Evolutionary conservation across 202 grass and related monocot genomes (phyloP).

Genomic region (Brachypodium distachyon): DNA sequence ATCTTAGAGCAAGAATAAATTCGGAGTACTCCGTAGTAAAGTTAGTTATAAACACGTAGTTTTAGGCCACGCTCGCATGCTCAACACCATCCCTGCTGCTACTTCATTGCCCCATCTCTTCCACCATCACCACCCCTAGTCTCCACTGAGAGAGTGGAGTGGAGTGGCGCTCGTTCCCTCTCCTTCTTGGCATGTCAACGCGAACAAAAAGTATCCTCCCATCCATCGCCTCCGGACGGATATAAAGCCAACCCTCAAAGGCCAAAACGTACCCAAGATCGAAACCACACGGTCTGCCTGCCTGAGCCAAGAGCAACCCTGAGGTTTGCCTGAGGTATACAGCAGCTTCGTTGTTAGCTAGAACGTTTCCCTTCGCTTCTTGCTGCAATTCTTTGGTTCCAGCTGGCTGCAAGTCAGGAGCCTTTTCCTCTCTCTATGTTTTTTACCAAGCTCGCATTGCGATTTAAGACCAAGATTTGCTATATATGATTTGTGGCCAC

Average conservation of each 20-base stretch:
- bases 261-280: neutral
- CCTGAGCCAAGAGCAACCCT: neutral
- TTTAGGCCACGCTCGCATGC: neutral
- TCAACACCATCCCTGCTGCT: neutral
- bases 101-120: neutral
- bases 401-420: neutral
- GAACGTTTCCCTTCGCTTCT: neutral
- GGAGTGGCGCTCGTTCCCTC: neutral
- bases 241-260: neutral
- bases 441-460: neutral
- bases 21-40: too few species aligned
- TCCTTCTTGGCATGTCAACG: slow-evolving; percentile 37
- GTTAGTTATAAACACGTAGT: too few species aligned
- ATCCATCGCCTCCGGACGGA: neutral
- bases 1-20: too few species aligned
- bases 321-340: slow-evolving; percentile 27
- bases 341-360: neutral
- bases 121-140: neutral
- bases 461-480: neutral
- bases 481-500: neutral
- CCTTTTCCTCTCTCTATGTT: neutral
- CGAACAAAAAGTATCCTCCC: slow-evolving; percentile 28
- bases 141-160: neutral
- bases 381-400: neutral
- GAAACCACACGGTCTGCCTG: neutral